Percentiles rank a stretch among this genome's conserved stretches.
Evolutionary conservation across 306 rosid species (phyloP).

Genomic region (Chamaecrista fasciculata): DNA sequence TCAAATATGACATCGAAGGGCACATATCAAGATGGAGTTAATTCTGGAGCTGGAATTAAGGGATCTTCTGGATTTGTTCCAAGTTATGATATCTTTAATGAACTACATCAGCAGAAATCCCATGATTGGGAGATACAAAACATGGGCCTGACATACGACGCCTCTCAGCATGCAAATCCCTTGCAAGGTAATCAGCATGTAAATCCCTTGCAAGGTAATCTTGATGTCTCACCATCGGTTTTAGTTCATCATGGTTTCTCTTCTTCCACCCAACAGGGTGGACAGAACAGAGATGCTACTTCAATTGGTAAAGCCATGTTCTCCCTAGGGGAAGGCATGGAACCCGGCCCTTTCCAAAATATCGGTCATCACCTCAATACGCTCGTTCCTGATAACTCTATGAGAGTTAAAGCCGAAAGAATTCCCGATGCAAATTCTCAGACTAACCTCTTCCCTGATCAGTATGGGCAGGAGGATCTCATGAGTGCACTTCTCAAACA

Average conservation of each 20-base stretch:
- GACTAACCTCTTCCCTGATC: slow-evolving; percentile 55
- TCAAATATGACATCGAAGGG: slow-evolving; percentile 60
- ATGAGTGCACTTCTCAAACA: slow-evolving; percentile 93
- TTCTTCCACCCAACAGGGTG: slow-evolving; percentile 53
- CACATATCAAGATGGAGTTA: slow-evolving; percentile 58
- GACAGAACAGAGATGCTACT: slow-evolving; percentile 45
- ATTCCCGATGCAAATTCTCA: slow-evolving; percentile 54
- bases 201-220: slow-evolving; percentile 57
- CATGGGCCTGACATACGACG: slow-evolving; percentile 50
- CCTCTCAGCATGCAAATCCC: slow-evolving; percentile 62
- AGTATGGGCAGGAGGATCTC: slow-evolving; percentile 87
- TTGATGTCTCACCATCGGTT: slow-evolving; percentile 59
- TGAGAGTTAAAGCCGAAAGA: slow-evolving; percentile 68
- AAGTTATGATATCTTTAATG: slow-evolving; percentile 80
- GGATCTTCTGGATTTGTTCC: slow-evolving; percentile 50
- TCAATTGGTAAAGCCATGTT: slow-evolving; percentile 49
- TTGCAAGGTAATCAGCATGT: slow-evolving; percentile 57
- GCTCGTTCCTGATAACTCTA: slow-evolving; percentile 44
- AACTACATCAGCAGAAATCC: slow-evolving; percentile 65
- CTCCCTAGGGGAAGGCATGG: slow-evolving; percentile 48
- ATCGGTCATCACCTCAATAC: slow-evolving; percentile 48
- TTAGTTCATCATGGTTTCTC: slow-evolving; percentile 72
- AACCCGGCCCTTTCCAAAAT: slow-evolving; percentile 51
- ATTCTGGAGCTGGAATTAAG: slow-evolving; percentile 57
- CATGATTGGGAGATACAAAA: slow-evolving; percentile 80